Evolutionary conservation across 177 flowering plant genomes (phyloP).

Genomic region (Vitis hybrid): DNA sequence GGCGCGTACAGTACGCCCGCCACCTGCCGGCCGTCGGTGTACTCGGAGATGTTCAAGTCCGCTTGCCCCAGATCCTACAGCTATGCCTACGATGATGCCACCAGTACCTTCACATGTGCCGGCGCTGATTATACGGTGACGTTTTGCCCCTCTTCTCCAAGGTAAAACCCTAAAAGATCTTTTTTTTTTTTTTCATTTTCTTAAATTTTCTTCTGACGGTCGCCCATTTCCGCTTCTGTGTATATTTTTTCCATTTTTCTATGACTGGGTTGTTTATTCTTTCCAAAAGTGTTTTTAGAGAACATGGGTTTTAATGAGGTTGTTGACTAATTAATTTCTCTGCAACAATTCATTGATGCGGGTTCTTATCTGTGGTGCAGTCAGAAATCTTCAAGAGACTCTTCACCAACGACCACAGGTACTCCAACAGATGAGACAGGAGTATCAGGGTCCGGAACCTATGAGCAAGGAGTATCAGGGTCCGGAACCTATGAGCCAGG

Average conservation of each 20-base stretch:
- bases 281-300: conserved; percentile 3
- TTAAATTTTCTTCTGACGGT: no score
- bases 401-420: conserved; percentile 20
- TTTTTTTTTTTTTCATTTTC: not conserved
- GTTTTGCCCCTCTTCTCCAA: conserved; percentile 53
- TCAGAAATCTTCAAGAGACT: conserved; percentile 42
- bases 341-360: not conserved
- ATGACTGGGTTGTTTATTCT: not conserved
- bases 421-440: conserved; percentile 14
- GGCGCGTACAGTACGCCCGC: conserved; percentile 42
- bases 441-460: not conserved
- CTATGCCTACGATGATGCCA: conserved; percentile 50
- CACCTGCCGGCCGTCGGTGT: conserved; percentile 39
- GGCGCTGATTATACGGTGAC: conserved; percentile 49
- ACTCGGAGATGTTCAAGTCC: conserved; percentile 47
- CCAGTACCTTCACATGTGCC: conserved; percentile 45
- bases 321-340: not conserved
- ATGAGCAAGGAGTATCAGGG: not conserved
- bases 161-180: conserved; percentile 20
- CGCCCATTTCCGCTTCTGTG: not conserved
- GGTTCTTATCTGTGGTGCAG: conserved; percentile 23
- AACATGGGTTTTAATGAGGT: not conserved
- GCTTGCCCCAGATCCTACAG: conserved; percentile 50
- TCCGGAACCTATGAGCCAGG: no score
- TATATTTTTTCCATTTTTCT: not conserved